Percentiles rank a stretch among this genome's conserved stretches.
Evolutionary conservation across 2,329 filamentous ascomycete genomes (phyloP).

Genomic region (Dothideomycetes sp.): DNA sequence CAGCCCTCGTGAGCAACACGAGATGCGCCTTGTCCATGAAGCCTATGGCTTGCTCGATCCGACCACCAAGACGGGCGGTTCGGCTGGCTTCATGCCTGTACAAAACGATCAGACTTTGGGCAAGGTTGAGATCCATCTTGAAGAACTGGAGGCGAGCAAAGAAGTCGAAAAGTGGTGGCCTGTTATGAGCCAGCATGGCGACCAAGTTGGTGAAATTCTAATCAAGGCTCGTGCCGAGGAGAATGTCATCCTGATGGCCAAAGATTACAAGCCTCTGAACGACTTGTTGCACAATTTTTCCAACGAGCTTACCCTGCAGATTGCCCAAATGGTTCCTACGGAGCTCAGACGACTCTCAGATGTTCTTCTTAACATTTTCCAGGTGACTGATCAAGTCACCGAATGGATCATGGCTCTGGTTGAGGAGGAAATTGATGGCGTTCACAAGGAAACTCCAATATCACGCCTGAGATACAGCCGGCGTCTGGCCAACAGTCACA

Average conservation of each 20-base stretch:
- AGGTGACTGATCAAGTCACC: slow-evolving; percentile 72
- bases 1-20: slow-evolving; percentile 26
- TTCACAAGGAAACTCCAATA: slow-evolving; percentile 69
- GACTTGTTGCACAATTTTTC: slow-evolving; percentile 78
- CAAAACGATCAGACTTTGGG: slow-evolving; percentile 49
- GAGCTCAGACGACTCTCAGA: slow-evolving; percentile 76
- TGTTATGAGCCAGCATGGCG: slow-evolving; percentile 65
- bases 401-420: slow-evolving; percentile 92
- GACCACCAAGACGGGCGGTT: slow-evolving; percentile 25
- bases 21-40: slow-evolving; percentile 33
- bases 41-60: slow-evolving; percentile 25
- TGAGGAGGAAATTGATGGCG: slow-evolving; percentile 93
- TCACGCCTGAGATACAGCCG: slow-evolving; percentile 59
- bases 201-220: slow-evolving; percentile 72
- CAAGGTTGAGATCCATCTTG: slow-evolving; percentile 71
- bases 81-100: slow-evolving; percentile 35
- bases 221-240: slow-evolving; percentile 79
- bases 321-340: slow-evolving; percentile 67
- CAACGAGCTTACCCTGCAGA: slow-evolving; percentile 73
- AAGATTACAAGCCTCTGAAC: slow-evolving; percentile 75
- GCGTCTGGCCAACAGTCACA: slow-evolving; percentile 63
- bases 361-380: slow-evolving; percentile 85
- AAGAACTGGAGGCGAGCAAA: slow-evolving; percentile 66
- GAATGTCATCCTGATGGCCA: slow-evolving; percentile 74
- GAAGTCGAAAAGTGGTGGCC: slow-evolving; percentile 82